Percentiles rank a stretch among this genome's conserved stretches.
These are phyloP conservation scores for Suillus cothurnatus DNA, from an alignment of 768 basidiomycete genomes.

Conservation along the genomic window DNA sequence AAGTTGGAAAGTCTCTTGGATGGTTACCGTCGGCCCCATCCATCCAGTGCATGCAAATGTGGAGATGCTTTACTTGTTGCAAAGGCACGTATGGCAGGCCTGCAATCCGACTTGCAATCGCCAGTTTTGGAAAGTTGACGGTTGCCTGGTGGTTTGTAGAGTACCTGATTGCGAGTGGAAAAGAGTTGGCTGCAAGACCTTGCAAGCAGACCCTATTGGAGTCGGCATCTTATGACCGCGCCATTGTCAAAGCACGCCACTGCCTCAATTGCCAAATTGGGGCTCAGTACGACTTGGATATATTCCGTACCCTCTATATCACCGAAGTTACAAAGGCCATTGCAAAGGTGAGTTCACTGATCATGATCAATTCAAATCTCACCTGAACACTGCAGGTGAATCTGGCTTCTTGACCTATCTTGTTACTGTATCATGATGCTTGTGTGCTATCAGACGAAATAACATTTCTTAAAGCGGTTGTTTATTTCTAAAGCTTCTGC, in stretches of 20 bases:
- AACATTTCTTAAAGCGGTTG: background rate
- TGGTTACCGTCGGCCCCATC: background rate
- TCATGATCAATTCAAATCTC: background rate
- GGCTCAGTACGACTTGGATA: background rate
- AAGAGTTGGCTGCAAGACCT: constrained; percentile 5
- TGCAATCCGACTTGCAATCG: background rate
- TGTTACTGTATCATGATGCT: background rate
- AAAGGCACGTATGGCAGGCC: background rate
- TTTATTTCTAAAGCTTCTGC: background rate
- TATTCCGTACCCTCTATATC: background rate
- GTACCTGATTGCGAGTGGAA: constrained; percentile 3
- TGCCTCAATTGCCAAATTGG: background rate
- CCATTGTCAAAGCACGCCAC: background rate
- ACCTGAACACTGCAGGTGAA: background rate
- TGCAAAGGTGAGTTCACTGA: constrained; percentile 8
- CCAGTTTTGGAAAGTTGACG: background rate
- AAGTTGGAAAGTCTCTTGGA: background rate
- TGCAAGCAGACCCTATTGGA: background rate
- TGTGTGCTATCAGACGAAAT: background rate
- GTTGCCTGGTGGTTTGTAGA: background rate
- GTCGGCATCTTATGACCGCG: background rate
- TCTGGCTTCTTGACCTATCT: background rate
- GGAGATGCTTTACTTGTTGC: background rate
- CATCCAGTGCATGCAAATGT: background rate
- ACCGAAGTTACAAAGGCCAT: constrained; percentile 3